Evolutionary conservation across 2,329 filamentous ascomycete genomes (phyloP).

Genomic region (Pyricularia sp.): DNA sequence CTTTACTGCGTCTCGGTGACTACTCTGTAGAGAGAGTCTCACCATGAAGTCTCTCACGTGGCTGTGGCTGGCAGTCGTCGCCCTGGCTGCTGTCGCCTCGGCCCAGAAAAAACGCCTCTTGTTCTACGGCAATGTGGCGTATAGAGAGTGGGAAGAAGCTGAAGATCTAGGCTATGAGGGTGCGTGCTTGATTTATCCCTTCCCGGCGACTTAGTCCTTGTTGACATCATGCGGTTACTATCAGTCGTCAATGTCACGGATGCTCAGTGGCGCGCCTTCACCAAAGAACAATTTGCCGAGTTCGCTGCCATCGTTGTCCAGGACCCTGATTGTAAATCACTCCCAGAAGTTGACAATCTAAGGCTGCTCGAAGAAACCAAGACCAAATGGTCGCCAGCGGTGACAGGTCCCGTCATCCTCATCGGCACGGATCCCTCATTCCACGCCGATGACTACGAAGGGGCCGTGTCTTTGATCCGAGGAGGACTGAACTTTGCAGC

Average conservation of each 20-base stretch:
- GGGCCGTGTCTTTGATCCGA: constrained; percentile 25
- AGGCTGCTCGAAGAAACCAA: constrained; percentile 28
- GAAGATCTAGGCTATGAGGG: not conserved
- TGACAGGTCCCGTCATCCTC: constrained; percentile 30
- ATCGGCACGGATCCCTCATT: constrained; percentile 29
- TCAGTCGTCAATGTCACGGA: constrained; percentile 1
- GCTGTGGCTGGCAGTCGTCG: not conserved
- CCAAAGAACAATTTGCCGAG: constrained; percentile 29
- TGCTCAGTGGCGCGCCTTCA: constrained; percentile 9
- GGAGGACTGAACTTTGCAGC: constrained; percentile 21
- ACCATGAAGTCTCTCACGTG: not conserved
- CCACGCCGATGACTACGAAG: constrained; percentile 16
- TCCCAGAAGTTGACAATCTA: constrained; percentile 15
- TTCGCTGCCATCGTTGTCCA: constrained; percentile 35
- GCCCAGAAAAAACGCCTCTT: not conserved
- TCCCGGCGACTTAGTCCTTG: too few relatives aligned
- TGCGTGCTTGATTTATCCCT: not conserved
- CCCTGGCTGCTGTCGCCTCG: not conserved
- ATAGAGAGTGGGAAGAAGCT: not conserved
- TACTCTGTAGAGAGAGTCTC: not conserved
- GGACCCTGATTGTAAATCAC: constrained; percentile 23
- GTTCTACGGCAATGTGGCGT: constrained; percentile 1
- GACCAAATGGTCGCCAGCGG: constrained; percentile 27
- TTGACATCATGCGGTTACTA: not conserved
- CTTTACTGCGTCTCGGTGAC: not conserved